Base-by-base conservation (phyloP, 371 early-diverging fungal genomes). In the Conidiobolus coronatus region DNA sequence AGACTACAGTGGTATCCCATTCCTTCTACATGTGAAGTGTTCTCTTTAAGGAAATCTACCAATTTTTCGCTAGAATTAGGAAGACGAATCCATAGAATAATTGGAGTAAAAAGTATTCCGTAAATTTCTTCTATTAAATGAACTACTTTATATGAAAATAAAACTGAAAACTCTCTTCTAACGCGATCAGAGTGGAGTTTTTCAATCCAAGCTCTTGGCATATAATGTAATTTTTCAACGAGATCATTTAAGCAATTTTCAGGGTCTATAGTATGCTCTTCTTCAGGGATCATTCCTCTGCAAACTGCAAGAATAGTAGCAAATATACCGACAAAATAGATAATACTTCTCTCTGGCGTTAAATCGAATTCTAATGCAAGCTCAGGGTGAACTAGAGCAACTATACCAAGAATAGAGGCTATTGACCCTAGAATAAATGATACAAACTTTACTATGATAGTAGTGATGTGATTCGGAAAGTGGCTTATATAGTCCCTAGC, bases 1-100 rank as follows among this genome's bases (percentile, higher is more conserved):
- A 91, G 88, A 50, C 86, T 86, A 62, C 94, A 96, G 4, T 95
- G 89, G 52, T 86, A 80, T 1, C 96, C 97, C 1, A 92, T 56
- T 0, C 77, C 80, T 49, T 87, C 81, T 33, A 82, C 81, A 54
- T 89, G 81, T 1, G 87, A 81, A 0, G 93, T 86, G 52, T 80
- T 89, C 52, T 90, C 93, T 33, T 87, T 64, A 62, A 94, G 84
- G 52, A 93, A 90, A 49, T 93, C 91, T 1, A 96, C 59, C 21
- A 96, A 77, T 34, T 66, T 66, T 20, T 74, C 81, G 19, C 81
- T 71, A 55, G 83, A 77, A 15, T 52, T 60, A 0, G 96, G 86
- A 17, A 96, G 58, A 2, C 86, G 77, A 33, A 75, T 61, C 48
- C 75, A 77, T 29, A 96, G 68, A 2, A 94, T 72, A 41, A 87